These are phyloP conservation scores for Excoecaria agallocha DNA, from an alignment of 345 rosid species.

Conservation along the genomic window DNA sequence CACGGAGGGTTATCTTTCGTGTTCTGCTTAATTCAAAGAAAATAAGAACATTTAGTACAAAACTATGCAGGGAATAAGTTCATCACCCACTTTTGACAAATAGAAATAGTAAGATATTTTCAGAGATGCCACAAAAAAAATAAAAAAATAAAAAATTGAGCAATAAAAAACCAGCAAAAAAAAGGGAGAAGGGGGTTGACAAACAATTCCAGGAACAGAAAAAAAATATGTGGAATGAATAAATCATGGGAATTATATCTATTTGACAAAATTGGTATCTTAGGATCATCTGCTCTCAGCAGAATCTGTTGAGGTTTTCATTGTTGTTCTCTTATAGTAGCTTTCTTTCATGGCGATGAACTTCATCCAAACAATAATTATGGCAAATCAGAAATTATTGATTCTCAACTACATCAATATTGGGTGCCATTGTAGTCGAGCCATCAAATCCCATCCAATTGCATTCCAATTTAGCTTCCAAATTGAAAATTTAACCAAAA, in stretches of 20 bases:
- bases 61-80: background rate
- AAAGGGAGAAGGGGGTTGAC: background rate
- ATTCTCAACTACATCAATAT: background rate
- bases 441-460: background rate
- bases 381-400: too few species aligned
- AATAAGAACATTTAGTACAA: background rate
- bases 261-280: background rate
- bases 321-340: background rate
- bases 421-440: too few species aligned
- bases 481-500: background rate
- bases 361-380: background rate
- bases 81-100: background rate
- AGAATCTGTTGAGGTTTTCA: background rate
- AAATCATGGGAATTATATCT: background rate
- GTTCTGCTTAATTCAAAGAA: slow-evolving; percentile 47
- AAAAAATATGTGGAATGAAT: background rate
- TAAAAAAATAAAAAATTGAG: too few species aligned
- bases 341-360: background rate
- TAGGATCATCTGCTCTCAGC: background rate
- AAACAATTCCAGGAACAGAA: background rate
- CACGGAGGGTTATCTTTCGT: slow-evolving; percentile 97
- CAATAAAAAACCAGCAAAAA: background rate
- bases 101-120: background rate
- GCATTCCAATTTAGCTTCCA: background rate
- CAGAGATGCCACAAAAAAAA: background rate